Conservation (phyloP, 2,329 filamentous ascomycete species). For the Aspergillus intermedius region DNA sequence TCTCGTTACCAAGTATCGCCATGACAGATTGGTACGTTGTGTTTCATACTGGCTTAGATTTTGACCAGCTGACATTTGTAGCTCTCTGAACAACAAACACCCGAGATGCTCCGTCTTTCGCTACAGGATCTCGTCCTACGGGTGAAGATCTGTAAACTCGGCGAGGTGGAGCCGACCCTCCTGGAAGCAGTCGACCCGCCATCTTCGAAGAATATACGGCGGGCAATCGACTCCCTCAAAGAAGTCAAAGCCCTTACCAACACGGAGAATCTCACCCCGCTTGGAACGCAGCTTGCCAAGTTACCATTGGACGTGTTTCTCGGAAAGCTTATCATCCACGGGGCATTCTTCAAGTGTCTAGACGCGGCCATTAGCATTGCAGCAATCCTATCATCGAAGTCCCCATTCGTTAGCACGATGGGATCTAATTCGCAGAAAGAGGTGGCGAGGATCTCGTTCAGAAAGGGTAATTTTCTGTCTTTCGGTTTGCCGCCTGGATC, state of each 20-base stretch:
- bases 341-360: slow-evolving; percentile 79
- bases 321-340: slow-evolving; percentile 84
- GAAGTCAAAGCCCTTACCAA: slow-evolving; percentile 84
- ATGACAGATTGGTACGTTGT: slow-evolving; percentile 57
- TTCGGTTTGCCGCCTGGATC: background rate
- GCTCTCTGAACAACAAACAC: slow-evolving; percentile 88
- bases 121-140: slow-evolving; percentile 91
- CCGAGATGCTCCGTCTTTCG: slow-evolving; percentile 90
- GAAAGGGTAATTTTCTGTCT: slow-evolving; percentile 46
- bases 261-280: slow-evolving; percentile 73
- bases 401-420: slow-evolving; percentile 82
- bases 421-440: slow-evolving; percentile 78
- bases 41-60: background rate
- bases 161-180: slow-evolving; percentile 84
- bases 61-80: slow-evolving; percentile 23
- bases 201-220: slow-evolving; percentile 82
- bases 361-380: slow-evolving; percentile 89
- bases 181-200: slow-evolving; percentile 84
- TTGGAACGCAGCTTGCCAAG: slow-evolving; percentile 80
- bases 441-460: slow-evolving; percentile 69
- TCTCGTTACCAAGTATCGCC: slow-evolving; percentile 82
- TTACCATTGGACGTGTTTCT: slow-evolving; percentile 90
- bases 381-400: slow-evolving; percentile 89
- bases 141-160: slow-evolving; percentile 95
- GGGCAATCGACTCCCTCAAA: slow-evolving; percentile 85